Conservation (phyloP, 305 asterid species). For the Solanum aculeatissimum region DNA sequence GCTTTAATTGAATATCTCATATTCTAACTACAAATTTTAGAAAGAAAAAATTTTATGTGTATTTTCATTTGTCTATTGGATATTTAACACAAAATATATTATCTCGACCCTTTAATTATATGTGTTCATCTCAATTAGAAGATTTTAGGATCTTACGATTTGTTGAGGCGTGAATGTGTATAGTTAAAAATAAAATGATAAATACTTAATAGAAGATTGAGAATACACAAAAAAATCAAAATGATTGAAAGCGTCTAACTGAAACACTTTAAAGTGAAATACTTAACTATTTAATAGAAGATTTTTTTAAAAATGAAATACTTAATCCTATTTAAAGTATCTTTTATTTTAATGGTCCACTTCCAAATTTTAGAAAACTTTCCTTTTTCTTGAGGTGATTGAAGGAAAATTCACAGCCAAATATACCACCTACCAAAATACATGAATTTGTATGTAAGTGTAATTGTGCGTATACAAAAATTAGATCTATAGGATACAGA, state of each 20-base stretch:
- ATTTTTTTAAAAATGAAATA: not conserved
- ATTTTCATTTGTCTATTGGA: not conserved
- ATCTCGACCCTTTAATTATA: too few relatives aligned
- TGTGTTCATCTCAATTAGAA: not conserved
- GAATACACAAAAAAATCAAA: not conserved
- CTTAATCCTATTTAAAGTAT: not conserved
- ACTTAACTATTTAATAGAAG: not conserved
- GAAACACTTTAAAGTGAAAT: not conserved
- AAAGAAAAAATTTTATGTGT: not conserved
- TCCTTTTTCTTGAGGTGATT: not conserved
- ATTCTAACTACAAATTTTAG: not conserved
- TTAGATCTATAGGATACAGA: not conserved
- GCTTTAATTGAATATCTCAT: not conserved
- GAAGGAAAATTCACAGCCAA: conserved; percentile 1
- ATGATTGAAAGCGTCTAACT: not conserved
- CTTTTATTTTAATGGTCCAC: not conserved
- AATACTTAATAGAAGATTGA: not conserved
- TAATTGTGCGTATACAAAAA: not conserved
- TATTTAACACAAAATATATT: not conserved
- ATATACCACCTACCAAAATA: not conserved
- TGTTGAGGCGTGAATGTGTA: not conserved
- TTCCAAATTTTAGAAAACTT: not conserved
- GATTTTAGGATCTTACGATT: not conserved
- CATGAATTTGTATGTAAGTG: not conserved
- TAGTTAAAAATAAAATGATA: not conserved